phyloP scores from a whole-genome alignment of 305 asterid genomes.

The Rubia balearica region DNA sequence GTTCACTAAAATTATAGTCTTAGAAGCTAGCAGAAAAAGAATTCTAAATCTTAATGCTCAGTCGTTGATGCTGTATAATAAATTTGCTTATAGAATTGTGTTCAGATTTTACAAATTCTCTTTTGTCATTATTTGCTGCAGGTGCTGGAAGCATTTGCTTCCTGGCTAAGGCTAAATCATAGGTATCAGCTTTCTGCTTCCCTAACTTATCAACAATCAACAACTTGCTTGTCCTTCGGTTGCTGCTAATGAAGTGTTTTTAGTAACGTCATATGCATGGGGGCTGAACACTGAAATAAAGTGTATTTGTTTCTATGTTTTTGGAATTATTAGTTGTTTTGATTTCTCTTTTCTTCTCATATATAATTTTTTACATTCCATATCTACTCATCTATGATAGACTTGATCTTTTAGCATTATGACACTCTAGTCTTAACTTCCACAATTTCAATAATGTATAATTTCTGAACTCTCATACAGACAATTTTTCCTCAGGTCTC shows the following conservation, averaged over 20 bases:
- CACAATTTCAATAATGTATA: background rate
- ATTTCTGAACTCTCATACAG: background rate
- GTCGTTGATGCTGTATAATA: background rate
- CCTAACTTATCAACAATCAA: background rate
- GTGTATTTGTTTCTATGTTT: background rate
- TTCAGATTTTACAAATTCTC: background rate
- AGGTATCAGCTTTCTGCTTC: conserved; percentile 45
- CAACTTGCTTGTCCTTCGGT: background rate
- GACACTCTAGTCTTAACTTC: background rate
- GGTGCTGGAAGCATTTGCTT: conserved; percentile 98
- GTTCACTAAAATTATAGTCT: background rate
- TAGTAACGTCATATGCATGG: background rate
- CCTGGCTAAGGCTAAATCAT: conserved; percentile 95
- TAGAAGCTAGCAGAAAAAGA: background rate
- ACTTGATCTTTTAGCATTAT: background rate
- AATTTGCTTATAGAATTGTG: background rate
- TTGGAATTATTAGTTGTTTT: background rate
- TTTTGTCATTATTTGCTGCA: conserved; percentile 27
- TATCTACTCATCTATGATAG: background rate
- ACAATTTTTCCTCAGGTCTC: background rate
- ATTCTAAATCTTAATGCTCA: background rate
- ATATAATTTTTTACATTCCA: background rate
- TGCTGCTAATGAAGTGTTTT: conserved; percentile 5
- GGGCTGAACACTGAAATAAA: background rate
- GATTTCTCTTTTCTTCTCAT: background rate